Base-by-base conservation (phyloP, 1,139 yeast species). In the Blastobotrys persicus region DNA sequence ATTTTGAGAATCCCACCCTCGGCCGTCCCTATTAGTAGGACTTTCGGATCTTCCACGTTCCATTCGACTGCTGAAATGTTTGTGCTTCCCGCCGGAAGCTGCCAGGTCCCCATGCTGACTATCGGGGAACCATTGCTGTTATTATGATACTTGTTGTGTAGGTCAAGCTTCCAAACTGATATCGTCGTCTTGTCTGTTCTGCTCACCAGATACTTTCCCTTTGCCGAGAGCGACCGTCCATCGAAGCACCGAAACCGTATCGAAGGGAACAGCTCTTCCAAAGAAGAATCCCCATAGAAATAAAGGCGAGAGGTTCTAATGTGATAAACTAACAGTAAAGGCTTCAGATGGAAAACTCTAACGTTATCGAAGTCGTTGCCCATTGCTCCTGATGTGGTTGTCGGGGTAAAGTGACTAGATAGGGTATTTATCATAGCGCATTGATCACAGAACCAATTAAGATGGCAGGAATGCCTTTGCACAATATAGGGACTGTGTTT, bases 21-120 rank as follows among this genome's bases (percentile, higher is more conserved):
- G n/a, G 19, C 31, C 17, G 46, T 43, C n/a, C 46, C 46, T 9
- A 43, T 6, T 33, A 43, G 9, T n/a, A 43, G n/a, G 13, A 37
- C 33, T 13, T 39, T 38, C 18, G 38, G 32, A 12, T 43, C 46
- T n/a, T 34, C 46, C 14, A 14, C 14, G 23, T 37, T 23, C 46
- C 46, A 43, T 7, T 20, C 42, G n/a, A 39, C 32, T 3, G 46
- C 38, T 4, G 46, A 9, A 7, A 43, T 13, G 3, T 13, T 20
- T 6, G 14, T 16, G 14, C 13, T 18, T 14, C 16, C 31, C 20
- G 19, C 41, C 9, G 28, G 28, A 13, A 43, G 17, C n/a, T 17
- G 16, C 46, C 46, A 43, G 16, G 13, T 28, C 5, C 46, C 46
- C 9, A 43, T 28, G 17, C 13, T 19, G 17, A 31, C 31, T n/a